These are phyloP conservation scores for Hippophae gyantsensis DNA, from an alignment of 306 rosid species.

Conservation along the genomic window DNA sequence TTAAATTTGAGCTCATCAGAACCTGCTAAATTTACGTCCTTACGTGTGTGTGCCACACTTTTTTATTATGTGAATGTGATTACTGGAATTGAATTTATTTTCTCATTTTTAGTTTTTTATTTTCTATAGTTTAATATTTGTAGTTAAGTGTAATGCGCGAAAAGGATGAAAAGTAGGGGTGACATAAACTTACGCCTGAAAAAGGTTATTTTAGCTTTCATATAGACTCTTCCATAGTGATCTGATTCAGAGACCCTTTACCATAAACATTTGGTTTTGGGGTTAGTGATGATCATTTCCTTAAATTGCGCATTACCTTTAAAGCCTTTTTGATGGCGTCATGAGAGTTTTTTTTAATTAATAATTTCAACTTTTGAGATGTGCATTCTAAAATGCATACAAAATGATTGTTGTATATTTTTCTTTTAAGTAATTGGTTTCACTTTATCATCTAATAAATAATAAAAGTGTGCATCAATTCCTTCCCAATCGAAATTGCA, in stretches of 20 bases:
- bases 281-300: conserved; percentile 27
- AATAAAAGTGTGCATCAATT: too few relatives aligned
- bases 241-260: conserved; percentile 19
- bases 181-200: conserved; percentile 24
- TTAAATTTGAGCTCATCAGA: too few relatives aligned
- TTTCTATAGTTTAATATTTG: too few relatives aligned
- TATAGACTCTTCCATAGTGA: conserved; percentile 18
- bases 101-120: too few relatives aligned
- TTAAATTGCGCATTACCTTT: conserved; percentile 52
- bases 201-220: conserved; percentile 10
- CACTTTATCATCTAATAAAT: too few relatives aligned
- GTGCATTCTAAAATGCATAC: conserved; percentile 15
- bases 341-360: conserved; percentile 29
- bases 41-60: too few relatives aligned
- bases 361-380: conserved; percentile 6
- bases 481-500: too few relatives aligned
- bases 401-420: conserved; percentile 6
- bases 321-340: conserved; percentile 28
- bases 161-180: background rate
- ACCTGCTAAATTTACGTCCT: too few relatives aligned
- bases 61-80: too few relatives aligned
- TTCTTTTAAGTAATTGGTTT: too few relatives aligned
- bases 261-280: conserved; percentile 11
- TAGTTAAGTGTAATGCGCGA: too few relatives aligned
- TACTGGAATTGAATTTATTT: too few relatives aligned